Evolutionary conservation across 257 asterid species (phyloP).

Genomic region (Nemophila menziesii): DNA sequence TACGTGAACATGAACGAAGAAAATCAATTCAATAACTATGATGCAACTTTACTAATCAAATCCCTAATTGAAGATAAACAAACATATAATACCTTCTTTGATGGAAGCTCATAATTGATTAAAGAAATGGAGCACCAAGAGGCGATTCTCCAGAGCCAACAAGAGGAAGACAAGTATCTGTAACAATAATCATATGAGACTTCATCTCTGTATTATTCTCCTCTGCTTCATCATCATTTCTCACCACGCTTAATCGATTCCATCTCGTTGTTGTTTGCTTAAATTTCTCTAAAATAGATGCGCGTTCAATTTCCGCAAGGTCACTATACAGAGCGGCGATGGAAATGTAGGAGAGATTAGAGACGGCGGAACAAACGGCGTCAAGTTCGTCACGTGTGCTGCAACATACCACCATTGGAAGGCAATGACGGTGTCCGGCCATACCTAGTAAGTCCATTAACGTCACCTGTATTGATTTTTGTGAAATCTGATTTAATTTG

Average conservation of each 20-base stretch:
- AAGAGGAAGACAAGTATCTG: constrained; percentile 88
- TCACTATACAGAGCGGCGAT: constrained; percentile 73
- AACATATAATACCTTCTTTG: constrained; percentile 44
- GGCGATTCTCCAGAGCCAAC: constrained; percentile 56
- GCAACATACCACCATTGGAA: constrained; percentile 80
- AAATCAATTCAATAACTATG: too few species aligned
- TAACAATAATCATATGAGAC: constrained; percentile 61
- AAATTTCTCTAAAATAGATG: constrained; percentile 40
- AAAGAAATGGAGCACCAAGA: constrained; percentile 49
- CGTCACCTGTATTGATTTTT: constrained; percentile 65
- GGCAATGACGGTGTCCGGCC: constrained; percentile 71
- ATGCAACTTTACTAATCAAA: too few species aligned
- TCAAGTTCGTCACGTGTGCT: constrained; percentile 87
- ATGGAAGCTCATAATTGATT: constrained; percentile 77
- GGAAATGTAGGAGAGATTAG: constrained; percentile 41
- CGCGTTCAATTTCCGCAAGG: constrained; percentile 58
- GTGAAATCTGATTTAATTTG: too few species aligned
- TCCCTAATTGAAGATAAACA: too few species aligned
- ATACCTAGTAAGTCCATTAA: constrained; percentile 59
- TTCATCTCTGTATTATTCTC: constrained; percentile 38
- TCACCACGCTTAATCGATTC: constrained; percentile 39
- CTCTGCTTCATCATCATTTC: constrained; percentile 29
- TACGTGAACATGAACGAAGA: too few species aligned
- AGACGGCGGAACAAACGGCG: constrained; percentile 52
- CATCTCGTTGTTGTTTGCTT: constrained; percentile 53